Evolutionary conservation across 2,329 filamentous ascomycete species (phyloP), one percentile per base, ranked within the genome.

Genomic region (Bipolaris victoriae): DNA sequence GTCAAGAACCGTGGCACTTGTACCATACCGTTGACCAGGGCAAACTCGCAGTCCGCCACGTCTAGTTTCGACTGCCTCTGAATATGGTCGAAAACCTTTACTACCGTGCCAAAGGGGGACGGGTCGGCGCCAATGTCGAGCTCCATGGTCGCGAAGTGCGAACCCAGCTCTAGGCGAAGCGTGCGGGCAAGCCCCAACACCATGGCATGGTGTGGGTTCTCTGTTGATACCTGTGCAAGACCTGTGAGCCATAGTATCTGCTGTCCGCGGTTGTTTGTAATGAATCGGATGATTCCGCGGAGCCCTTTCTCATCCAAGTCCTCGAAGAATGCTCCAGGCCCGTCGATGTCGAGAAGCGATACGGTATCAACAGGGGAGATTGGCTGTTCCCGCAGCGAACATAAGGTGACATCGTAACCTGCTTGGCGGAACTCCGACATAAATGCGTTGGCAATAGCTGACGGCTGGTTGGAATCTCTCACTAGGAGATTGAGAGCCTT

Each of bases 171-270:
- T 1, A 56, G 44, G 1, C 72, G 67, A 7, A 72, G 55, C 0
- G 68, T 64, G 6, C 73, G 61, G 6, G 70, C 63, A 2, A 67
- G 22, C 2, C 73, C 72, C 2, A 70, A 43, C 7, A 66, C 57
- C 39, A 67, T 65, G 1, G 52, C 60, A 49, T 56, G 70, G 3
- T 60, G 47, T 3, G 72, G 70, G 16, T 74, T 64, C 13, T 36
- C 35, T 33, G 63, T 67, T 6, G 44, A 18, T 0, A 69, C 48
- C 37, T 72, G 66, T 3, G 52, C 63, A 1, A 57, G 50, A 0
- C 40, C 16, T 0, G 70, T 74, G 1, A 71, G 48, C 73, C 73
- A 75, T 2, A 76, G 45, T 7, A 72, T 40, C 18, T 40, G 16
- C 15, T 26, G 7, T 29, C 3, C 22, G 13, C 20, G 18, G 2